Base-by-base conservation (phyloP, 768 basidiomycete species). In the Tulasnella calospora region DNA sequence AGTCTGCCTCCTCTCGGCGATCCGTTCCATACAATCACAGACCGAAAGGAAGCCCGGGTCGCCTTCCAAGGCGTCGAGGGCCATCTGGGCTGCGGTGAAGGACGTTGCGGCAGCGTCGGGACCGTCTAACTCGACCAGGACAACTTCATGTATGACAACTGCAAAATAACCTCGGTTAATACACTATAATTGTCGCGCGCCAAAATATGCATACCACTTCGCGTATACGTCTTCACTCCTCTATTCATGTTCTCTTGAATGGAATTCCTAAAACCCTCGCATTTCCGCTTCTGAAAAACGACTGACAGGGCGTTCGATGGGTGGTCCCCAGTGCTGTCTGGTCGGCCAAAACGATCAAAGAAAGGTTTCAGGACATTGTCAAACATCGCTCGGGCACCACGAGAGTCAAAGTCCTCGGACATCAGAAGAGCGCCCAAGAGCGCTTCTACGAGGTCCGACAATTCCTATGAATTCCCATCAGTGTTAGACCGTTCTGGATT, bases 381-480 rank as follows among this genome's bases (percentile, higher is more conserved):
- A 84, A 92, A 95, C 81, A 95, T 86, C 0, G 85, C 84, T 81
- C 92, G 88, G 35, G 88, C 87, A 5, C 92, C 92, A 74, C 85
- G 84, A 35, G 88, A 87, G 23, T 89, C 88, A 84, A 91, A 93
- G 76, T 88, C 86, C 82, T 94, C 93, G 30, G 90, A 92, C 80
- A 95, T 88, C 84, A 91, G 93, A 73, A 94, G 85, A 13, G 93
- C 94, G 12, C 93, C 94, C 46, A 94, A 86, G 55, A 93, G 86
- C 2, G 94, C 91, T 83, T 96, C 94, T 30, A 95, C 87, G 36
- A 94, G 87, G 83, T 95, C 93, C 10, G 92, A 92, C 27, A 95
- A 86, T 12, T 87, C 88, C 94, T 95, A 82, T 27, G 79, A 44
- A 17, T 46, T 13, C 10, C 35, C 36, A 67, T 67, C 61, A 15